Percentiles rank a stretch among this genome's conserved stretches.
Evolutionary conservation across 2,329 filamentous ascomycete genomes (phyloP).

Genomic region (Endoconidiophora polonica): DNA sequence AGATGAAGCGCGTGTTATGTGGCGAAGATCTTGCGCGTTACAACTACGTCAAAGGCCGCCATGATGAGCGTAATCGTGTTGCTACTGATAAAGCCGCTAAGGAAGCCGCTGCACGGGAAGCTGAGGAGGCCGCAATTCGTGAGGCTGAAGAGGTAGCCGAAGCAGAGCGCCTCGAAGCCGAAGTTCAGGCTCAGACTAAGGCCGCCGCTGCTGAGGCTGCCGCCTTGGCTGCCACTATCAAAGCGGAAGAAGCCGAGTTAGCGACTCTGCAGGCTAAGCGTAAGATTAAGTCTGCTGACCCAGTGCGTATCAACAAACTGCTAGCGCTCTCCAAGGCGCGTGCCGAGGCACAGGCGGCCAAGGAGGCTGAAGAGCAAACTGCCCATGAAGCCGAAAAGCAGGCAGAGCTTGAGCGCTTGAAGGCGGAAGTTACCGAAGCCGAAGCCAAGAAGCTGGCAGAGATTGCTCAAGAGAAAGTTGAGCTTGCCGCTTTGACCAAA

Average conservation of each 20-base stretch:
- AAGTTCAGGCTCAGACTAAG: neutral
- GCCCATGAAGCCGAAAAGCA: conserved; percentile 14
- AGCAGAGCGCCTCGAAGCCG: conserved; percentile 3
- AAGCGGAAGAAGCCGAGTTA: conserved; percentile 8
- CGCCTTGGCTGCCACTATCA: neutral
- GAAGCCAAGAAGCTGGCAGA: neutral
- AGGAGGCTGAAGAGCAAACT: conserved; percentile 16
- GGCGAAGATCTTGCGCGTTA: conserved; percentile 3
- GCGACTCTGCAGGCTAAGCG: conserved; percentile 2
- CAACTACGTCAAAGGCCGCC: conserved; percentile 7
- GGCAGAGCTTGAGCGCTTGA: conserved; percentile 13
- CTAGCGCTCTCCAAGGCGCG: neutral
- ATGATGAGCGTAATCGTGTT: conserved; percentile 7
- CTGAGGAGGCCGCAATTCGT: conserved; percentile 17
- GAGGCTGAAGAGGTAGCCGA: conserved; percentile 13
- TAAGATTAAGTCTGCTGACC: conserved; percentile 4
- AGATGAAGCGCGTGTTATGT: neutral
- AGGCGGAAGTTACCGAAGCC: neutral
- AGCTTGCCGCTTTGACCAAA: conserved; percentile 25
- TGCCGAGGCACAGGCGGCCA: conserved; percentile 14
- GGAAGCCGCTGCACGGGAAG: conserved; percentile 19
- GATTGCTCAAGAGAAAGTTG: conserved; percentile 18
- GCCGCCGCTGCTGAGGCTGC: conserved; percentile 3
- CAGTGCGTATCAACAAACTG: conserved; percentile 4
- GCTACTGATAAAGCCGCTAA: conserved; percentile 15